Conservation (phyloP, 2,329 filamentous ascomycete genomes). For the Hymenoscyphus linearis region DNA sequence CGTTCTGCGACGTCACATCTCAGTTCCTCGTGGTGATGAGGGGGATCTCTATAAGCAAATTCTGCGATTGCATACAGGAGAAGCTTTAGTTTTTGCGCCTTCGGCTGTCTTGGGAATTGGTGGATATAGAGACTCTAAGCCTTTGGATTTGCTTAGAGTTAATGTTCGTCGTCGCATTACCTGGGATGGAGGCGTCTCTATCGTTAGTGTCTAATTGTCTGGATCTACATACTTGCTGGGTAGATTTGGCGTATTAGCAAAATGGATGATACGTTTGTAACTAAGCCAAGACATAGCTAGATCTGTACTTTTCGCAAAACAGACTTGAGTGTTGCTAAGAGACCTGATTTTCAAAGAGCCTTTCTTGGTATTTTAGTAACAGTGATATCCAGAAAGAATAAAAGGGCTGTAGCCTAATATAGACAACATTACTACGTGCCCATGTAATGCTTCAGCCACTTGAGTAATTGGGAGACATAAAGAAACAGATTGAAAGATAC, state of each 20-base stretch:
- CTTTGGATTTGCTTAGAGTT: conserved; percentile 10
- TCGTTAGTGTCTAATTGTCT: conserved; percentile 7
- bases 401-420: too few relatives aligned
- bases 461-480: too few relatives aligned
- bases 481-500: too few relatives aligned
- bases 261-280: too few relatives aligned
- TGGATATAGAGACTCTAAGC: neutral
- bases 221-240: neutral
- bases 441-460: too few relatives aligned
- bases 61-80: conserved; percentile 5
- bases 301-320: too few relatives aligned
- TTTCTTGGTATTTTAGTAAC: too few relatives aligned
- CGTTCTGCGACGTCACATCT: conserved; percentile 37
- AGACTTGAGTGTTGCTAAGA: too few relatives aligned
- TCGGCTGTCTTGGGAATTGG: neutral
- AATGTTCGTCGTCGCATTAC: conserved; percentile 16
- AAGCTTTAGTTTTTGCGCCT: conserved; percentile 6
- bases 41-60: neutral
- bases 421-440: too few relatives aligned
- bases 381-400: too few relatives aligned
- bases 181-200: conserved; percentile 15
- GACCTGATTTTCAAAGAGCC: too few relatives aligned
- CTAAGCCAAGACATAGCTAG: too few relatives aligned
- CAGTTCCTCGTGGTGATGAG: conserved; percentile 31
- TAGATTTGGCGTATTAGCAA: neutral